Base-by-base conservation (phyloP, 83 land plant species). In the Thuja plicata region DNA sequence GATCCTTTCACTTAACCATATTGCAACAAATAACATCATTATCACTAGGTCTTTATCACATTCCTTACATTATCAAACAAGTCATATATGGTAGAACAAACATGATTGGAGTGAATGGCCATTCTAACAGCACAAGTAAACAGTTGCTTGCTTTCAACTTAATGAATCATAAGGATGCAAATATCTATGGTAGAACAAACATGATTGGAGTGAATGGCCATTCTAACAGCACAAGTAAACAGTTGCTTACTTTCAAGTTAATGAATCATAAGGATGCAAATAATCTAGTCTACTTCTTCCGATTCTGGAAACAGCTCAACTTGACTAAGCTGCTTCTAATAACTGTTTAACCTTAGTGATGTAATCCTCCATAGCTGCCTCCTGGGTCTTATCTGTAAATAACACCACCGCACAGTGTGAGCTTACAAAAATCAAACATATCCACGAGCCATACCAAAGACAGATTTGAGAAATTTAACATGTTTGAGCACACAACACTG, bases 331-430 rank as follows among this genome's bases (percentile, higher is more conserved):
- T 88, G 87, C 97, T 85, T 97, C 99, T 86, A 87, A 92, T 89
- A 98, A 91, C 92, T 97, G 99, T 62, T 94, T 95, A 82, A 98
- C 99, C 94, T 98, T 98, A 52, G 97, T 94, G 86, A 98, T 97
- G 91, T 98, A 98, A 80, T 98, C 99, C 86, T 90, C 89, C 99
- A 94, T 96, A 54, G 99, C 99, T 46, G 95, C 96, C 38, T 98
- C 99, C 89, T 88, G 85, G 32, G 97, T 91, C 92, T 98, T 98
- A 80, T 93, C 97, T 95, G 94, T 85, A 50, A 35, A 24, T 66
- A 7, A 3, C 45, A 83, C 89, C 73, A 46, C 13, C 8, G 5
- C 35, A 15, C 7, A 12, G 11, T 13, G 21, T 35, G 87, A 54
- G 62, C 71, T 86, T 54, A 32, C 8, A 86, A 24, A 34, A 52